These are phyloP conservation scores for Zygoascus bituminiphila DNA, from an alignment of 805 yeast genomes.

Conservation along the genomic window DNA sequence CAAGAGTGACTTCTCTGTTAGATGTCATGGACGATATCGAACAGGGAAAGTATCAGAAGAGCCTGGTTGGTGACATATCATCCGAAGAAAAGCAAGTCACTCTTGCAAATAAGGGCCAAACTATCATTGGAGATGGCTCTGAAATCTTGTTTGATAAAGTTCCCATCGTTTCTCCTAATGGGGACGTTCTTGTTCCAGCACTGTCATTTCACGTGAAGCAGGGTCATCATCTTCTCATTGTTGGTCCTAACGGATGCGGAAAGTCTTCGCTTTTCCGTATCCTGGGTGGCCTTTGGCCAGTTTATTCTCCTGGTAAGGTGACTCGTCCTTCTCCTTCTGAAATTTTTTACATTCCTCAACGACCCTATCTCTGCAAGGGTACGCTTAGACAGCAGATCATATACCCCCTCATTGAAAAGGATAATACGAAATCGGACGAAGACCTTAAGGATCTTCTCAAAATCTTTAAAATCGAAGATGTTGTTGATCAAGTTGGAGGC, in stretches of 20 bases:
- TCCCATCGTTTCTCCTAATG: conserved; percentile 79
- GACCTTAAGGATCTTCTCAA: conserved; percentile 29
- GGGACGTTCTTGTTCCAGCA: conserved; percentile 58
- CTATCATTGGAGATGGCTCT: conserved; percentile 39
- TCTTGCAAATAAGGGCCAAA: conserved; percentile 18
- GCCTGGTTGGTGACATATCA: conserved; percentile 18
- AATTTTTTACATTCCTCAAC: conserved; percentile 85
- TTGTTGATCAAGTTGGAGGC: conserved; percentile 38
- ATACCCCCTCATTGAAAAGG: conserved; percentile 68
- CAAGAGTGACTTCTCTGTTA: conserved; percentile 64
- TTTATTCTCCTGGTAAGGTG: conserved; percentile 43
- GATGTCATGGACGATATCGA: conserved; percentile 49
- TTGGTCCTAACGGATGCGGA: conserved; percentile 96
- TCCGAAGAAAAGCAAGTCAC: conserved; percentile 12
- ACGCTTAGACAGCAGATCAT: conserved; percentile 81
- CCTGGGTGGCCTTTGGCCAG: conserved; percentile 91
- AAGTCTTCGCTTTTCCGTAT: conserved; percentile 86
- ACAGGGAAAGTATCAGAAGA: conserved; percentile 27
- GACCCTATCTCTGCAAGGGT: conserved; percentile 78
- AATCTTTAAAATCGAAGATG: conserved; percentile 28
- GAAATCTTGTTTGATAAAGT: conserved; percentile 60
- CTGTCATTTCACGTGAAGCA: conserved; percentile 64
- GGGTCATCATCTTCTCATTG: conserved; percentile 80
- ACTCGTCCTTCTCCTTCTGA: conserved; percentile 57
- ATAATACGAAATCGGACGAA: conserved; percentile 29